Conservation (phyloP, 2,329 filamentous ascomycete species). For the Tolypocladium album region DNA sequence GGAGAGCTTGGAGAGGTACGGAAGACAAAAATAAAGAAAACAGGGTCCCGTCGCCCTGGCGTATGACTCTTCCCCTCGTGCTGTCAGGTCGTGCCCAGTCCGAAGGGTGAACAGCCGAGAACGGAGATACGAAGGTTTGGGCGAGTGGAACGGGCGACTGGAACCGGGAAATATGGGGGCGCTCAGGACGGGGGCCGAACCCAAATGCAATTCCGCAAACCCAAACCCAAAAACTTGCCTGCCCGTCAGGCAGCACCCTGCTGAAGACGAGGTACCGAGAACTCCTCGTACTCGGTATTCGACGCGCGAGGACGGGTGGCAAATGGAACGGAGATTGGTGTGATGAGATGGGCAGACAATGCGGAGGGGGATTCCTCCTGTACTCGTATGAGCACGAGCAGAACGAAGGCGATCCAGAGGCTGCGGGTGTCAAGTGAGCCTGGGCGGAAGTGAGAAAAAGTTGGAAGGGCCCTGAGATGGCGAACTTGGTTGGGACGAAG, state of each 20-base stretch:
- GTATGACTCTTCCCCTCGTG: conserved; percentile 2
- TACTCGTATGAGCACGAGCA: no score
- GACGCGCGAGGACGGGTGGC: no score
- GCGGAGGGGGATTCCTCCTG: conserved; percentile 1
- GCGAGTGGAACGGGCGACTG: background rate
- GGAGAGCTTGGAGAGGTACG: background rate
- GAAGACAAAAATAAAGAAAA: background rate
- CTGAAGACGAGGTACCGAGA: background rate
- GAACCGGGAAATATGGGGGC: conserved; percentile 4
- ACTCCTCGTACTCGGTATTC: background rate
- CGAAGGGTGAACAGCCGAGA: conserved; percentile 4
- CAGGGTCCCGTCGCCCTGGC: background rate
- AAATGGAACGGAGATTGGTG: no score
- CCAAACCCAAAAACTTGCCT: background rate
- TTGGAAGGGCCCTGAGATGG: background rate
- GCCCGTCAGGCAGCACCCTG: background rate
- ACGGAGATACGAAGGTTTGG: conserved; percentile 5
- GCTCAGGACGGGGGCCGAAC: background rate
- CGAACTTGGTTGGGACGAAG: background rate
- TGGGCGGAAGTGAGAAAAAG: background rate
- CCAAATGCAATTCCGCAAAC: background rate
- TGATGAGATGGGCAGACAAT: background rate
- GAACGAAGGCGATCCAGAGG: no score
- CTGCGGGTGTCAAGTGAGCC: background rate
- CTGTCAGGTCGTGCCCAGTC: conserved; percentile 1